A percentile compares a stretch with the other conserved stretches of the same genome.
Conservation (phyloP, 2,329 filamentous ascomycete species). For the Colletotrichum sp. region DNA sequence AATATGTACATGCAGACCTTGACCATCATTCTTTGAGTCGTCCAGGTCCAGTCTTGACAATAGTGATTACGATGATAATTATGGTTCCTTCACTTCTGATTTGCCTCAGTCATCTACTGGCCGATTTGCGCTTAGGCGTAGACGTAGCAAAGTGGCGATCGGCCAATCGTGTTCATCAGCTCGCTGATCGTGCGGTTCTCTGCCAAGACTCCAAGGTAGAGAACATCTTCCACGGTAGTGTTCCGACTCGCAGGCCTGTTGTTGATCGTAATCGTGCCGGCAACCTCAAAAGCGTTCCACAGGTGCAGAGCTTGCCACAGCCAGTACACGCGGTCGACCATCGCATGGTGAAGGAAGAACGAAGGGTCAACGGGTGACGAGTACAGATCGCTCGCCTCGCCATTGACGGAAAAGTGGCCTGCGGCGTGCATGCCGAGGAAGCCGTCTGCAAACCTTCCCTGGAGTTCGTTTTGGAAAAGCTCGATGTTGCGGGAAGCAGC, state of each 20-base stretch:
- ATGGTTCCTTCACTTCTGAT: neutral
- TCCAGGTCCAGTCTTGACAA: neutral
- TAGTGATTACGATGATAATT: neutral
- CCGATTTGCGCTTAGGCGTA: slow-evolving; percentile 22
- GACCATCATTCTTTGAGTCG: neutral
- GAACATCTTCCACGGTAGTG: slow-evolving; percentile 24
- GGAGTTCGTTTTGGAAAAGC: slow-evolving; percentile 39
- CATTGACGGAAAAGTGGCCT: slow-evolving; percentile 43
- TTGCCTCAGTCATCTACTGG: neutral
- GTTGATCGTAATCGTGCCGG: slow-evolving; percentile 25
- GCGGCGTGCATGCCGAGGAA: slow-evolving; percentile 40
- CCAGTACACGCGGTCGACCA: slow-evolving; percentile 32
- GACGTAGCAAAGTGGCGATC: slow-evolving; percentile 39
- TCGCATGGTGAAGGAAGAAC: slow-evolving; percentile 31
- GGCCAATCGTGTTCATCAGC: slow-evolving; percentile 33
- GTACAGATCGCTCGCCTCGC: slow-evolving; percentile 37
- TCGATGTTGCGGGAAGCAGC: slow-evolving; percentile 30
- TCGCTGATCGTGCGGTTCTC: slow-evolving; percentile 31
- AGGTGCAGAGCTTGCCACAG: slow-evolving; percentile 30
- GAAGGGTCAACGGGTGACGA: slow-evolving; percentile 33
- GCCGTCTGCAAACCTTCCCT: slow-evolving; percentile 29
- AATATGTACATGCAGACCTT: neutral
- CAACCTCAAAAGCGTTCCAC: slow-evolving; percentile 20
- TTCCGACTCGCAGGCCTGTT: slow-evolving; percentile 25
- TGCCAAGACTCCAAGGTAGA: slow-evolving; percentile 30